Percentiles rank a stretch among this genome's conserved stretches.
phyloP scores from a whole-genome alignment of 345 rosid genomes.

The Rubroshorea leprosula region DNA sequence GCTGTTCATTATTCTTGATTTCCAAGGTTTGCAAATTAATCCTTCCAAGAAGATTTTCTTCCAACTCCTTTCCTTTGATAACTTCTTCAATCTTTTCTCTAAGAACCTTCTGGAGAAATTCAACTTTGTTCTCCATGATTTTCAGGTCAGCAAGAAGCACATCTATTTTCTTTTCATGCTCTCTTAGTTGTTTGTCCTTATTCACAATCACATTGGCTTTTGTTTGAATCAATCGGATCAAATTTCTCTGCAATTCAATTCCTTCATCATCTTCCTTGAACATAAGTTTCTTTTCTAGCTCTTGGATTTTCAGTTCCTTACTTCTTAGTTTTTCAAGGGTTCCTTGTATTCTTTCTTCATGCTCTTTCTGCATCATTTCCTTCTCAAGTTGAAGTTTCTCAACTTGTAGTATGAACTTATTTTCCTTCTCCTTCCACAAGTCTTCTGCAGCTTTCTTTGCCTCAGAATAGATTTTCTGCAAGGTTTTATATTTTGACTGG shows the following conservation, averaged over 20 bases:
- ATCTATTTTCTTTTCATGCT: constrained; percentile 29
- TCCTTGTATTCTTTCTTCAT: constrained; percentile 20
- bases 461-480: constrained; percentile 45
- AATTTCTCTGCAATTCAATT: constrained; percentile 32
- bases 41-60: constrained; percentile 28
- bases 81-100: constrained; percentile 25
- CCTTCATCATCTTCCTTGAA: constrained; percentile 40
- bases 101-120: constrained; percentile 37
- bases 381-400: constrained; percentile 49
- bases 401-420: constrained; percentile 31
- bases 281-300: constrained; percentile 32
- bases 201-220: constrained; percentile 23
- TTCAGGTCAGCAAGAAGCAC: constrained; percentile 38
- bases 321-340: constrained; percentile 20
- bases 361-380: constrained; percentile 26
- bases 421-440: constrained; percentile 53
- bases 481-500: constrained; percentile 45
- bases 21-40: constrained; percentile 25
- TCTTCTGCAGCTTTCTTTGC: constrained; percentile 50
- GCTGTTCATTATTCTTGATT: constrained; percentile 24
- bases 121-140: constrained; percentile 30
- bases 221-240: constrained; percentile 38
- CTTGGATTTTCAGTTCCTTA: constrained; percentile 26
- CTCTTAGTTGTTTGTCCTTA: constrained; percentile 26
- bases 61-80: constrained; percentile 31